phyloP scores from a whole-genome alignment of 345 rosid species.

The Odontarrhena argentea region DNA sequence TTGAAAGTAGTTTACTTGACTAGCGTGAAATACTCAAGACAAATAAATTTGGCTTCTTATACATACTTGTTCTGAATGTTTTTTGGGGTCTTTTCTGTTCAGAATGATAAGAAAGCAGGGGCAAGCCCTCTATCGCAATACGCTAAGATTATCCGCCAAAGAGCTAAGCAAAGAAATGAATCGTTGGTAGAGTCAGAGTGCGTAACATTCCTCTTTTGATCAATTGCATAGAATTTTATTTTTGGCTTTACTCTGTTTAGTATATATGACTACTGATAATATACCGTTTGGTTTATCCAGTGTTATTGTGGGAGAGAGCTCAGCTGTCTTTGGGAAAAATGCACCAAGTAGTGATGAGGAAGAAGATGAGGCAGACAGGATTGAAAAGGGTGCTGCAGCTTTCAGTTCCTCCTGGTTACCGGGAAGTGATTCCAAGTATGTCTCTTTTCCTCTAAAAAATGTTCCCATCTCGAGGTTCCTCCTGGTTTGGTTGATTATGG shows the following conservation, averaged over 20 bases:
- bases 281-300: conserved; percentile 46
- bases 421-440: conserved; percentile 62
- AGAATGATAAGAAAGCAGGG: conserved; percentile 70
- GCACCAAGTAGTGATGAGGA: conserved; percentile 52
- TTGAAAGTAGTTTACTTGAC: background rate
- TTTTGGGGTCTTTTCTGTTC: conserved; percentile 14
- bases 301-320: conserved; percentile 77
- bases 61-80: conserved; percentile 7
- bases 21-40: background rate
- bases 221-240: background rate
- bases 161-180: conserved; percentile 70
- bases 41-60: conserved; percentile 5
- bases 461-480: background rate
- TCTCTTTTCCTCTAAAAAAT: conserved; percentile 14
- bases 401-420: conserved; percentile 93
- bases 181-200: conserved; percentile 88
- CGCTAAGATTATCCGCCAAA: conserved; percentile 52
- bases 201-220: conserved; percentile 16
- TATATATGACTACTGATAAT: conserved; percentile 12
- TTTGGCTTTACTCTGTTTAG: background rate
- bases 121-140: conserved; percentile 71
- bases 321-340: conserved; percentile 58
- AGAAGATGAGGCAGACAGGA: conserved; percentile 55
- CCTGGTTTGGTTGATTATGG: background rate
- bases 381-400: conserved; percentile 57